Evolutionary conservation across 305 asterid species (phyloP), one percentile per base, ranked within the genome.

Genomic region (Fraxinus angustifolia): DNA sequence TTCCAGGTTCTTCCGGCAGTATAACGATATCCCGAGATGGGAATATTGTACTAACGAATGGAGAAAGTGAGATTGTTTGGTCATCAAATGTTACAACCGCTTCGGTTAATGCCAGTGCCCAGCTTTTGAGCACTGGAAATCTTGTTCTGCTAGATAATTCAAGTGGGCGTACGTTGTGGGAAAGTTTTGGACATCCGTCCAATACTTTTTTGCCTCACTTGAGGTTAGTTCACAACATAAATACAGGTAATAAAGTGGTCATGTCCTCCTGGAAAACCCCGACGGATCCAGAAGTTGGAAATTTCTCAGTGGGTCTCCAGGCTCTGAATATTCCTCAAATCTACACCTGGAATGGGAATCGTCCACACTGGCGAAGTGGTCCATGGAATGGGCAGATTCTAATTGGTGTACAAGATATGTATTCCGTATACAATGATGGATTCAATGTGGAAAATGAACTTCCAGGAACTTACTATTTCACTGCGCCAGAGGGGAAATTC

Each of bases 321-420:
- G 84, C 82, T 8, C 36, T 65, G 21, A 42, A 70, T 2, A 67
- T 83, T 36, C 88, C 87, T 5, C 87, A 86, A 56, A 33, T 83
- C 23, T 53, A 62, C 42, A 83, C 35, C 3, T 86, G 90, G 91
- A 35, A 72, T 0, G 75, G 87, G 68, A 88, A 88, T 4, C 75
- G 74, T 0, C 92, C 90, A 8, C 45, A 79, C 77, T 86, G 86
- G 88, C 17, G 91, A 50, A 85, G 89, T 82, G 91, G 92, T 33
- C 90, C 90, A 0, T 88, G 92, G 92, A 85, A 88, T 82, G 91
- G 91, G 4, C 76, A 75, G 65, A 78, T 85, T 19, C 81, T 88
- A 1, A 86, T 86, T 12, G 92, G 91, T 0, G 81, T 88, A 1
- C 85, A 82, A 68, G 90, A 82, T 4, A 87, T 86, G 89, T 80